Base-by-base conservation (phyloP, 2,329 filamentous ascomycete genomes). In the Xylaria polymorpha region DNA sequence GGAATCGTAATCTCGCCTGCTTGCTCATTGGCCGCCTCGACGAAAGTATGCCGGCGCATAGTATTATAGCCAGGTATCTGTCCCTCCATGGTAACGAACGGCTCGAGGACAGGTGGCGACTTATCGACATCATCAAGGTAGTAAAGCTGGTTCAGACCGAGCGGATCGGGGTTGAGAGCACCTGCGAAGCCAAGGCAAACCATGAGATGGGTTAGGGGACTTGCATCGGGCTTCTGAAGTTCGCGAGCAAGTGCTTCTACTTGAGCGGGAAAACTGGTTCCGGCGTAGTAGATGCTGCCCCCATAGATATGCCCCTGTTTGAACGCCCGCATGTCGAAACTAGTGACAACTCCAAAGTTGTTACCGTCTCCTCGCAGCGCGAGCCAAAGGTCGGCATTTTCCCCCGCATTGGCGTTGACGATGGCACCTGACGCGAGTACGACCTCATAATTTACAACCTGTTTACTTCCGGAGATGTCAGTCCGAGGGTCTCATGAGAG, bases 171-270 rank as follows among this genome's bases (percentile, higher is more conserved):
- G 32, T 63, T 61, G 32, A 76, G 65, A 29, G 37, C n/a, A 2
- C 64, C 71, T 7, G 69, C 53, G 53, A 71, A 76, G 0, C 71
- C 72, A 22, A 74, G 51, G 50, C 71, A 72, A 1, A 75, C 32
- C 73, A 76, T 75, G 4, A 77, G 37, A 39, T 77, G 74, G 5
- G 75, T 75, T 3, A 72, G 59, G 1, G 43, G n/a, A 39, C 25
- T 62, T 8, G 72, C 71, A 18, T 72, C 61, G 0, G 74, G 69
- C 20, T 71, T 70, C 14, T 67, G 50, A 1, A 77, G 66, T 25
- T 75, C 67, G 1, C 44, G 5, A 20, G 74, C 73, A 3, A 76
- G 64, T 1, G 73, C 70, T 4, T 76, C 64, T 5, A 76, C 22
- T 51, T 77, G 72, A 2, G 56, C 37, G 0, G 73, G 72, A 59